Conservation (phyloP, 2,329 filamentous ascomycete genomes). For the Phialocephala subalpina region DNA sequence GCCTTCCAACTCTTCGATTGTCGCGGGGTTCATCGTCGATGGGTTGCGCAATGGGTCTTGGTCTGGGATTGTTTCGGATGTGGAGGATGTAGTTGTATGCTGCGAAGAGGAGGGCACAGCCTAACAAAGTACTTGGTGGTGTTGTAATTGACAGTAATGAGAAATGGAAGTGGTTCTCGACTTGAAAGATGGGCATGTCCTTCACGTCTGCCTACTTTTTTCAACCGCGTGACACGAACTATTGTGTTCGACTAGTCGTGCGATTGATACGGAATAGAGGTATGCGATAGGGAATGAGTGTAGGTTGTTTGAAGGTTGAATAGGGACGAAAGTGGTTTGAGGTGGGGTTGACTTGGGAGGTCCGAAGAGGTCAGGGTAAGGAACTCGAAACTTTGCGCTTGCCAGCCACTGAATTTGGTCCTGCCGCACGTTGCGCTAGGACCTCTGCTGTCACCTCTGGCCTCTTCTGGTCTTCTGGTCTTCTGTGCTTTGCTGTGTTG, state of each 20-base stretch:
- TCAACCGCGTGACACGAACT: conserved; percentile 23
- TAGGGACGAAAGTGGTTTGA: conserved; percentile 11
- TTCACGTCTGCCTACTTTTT: conserved; percentile 26
- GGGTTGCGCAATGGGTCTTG: conserved; percentile 17
- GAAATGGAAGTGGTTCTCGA: conserved; percentile 44
- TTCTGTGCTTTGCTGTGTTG: conserved; percentile 22
- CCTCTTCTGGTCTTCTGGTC: background rate
- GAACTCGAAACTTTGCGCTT: conserved; percentile 10
- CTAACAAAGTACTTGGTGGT: conserved; percentile 41
- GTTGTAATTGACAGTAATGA: conserved; percentile 43
- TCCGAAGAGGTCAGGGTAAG: background rate
- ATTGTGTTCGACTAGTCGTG: conserved; percentile 6
- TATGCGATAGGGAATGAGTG: conserved; percentile 16
- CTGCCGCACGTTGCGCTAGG: background rate
- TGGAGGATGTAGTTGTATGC: conserved; percentile 43
- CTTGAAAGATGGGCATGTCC: conserved; percentile 42
- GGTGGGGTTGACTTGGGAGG: conserved; percentile 11
- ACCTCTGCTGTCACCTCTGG: conserved; percentile 6
- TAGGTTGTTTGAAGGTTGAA: conserved; percentile 2
- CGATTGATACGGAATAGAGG: conserved; percentile 16
- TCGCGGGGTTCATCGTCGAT: conserved; percentile 14
- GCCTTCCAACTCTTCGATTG: conserved; percentile 55
- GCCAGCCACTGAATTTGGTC: conserved; percentile 27
- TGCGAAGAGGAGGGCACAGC: conserved; percentile 37
- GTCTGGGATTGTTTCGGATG: conserved; percentile 36